Evolutionary conservation across 768 basidiomycete genomes (phyloP).

Genomic region (Mycena filopes): DNA sequence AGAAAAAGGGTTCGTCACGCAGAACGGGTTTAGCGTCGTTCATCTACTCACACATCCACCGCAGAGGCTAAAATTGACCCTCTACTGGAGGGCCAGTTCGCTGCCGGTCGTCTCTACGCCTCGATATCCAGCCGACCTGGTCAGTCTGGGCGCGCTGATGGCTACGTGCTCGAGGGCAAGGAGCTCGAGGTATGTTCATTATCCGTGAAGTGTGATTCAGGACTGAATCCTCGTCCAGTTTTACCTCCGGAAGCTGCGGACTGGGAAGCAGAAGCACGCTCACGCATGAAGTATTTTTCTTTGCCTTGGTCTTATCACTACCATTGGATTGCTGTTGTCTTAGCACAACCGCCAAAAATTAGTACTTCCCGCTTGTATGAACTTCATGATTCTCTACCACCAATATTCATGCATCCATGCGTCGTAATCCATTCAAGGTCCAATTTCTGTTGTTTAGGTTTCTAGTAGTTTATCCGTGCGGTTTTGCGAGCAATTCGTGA

Average conservation of each 20-base stretch:
- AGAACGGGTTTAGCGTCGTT: not conserved
- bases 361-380: constrained; percentile 33
- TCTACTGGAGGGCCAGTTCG: constrained; percentile 89
- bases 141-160: constrained; percentile 95
- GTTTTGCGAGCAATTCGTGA: no score
- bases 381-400: constrained; percentile 23
- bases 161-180: constrained; percentile 97
- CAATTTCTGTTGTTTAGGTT: not conserved
- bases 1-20: constrained; percentile 80
- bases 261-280: constrained; percentile 96
- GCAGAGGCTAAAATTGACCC: constrained; percentile 91
- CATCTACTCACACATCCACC: constrained; percentile 12
- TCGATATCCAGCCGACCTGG: constrained; percentile 94
- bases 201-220: constrained; percentile 26
- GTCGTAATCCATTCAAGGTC: constrained; percentile 15
- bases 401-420: constrained; percentile 32
- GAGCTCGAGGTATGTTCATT: constrained; percentile 85
- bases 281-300: constrained; percentile 48
- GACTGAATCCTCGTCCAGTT: constrained; percentile 63
- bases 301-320: constrained; percentile 18
- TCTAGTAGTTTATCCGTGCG: no score
- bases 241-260: constrained; percentile 93
- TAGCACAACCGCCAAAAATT: constrained; percentile 26
- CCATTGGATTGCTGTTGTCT: constrained; percentile 26
- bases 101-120: constrained; percentile 96